Evolutionary conservation across 2,329 filamentous ascomycete genomes (phyloP).

Genomic region (Ophiostoma angusticollis): DNA sequence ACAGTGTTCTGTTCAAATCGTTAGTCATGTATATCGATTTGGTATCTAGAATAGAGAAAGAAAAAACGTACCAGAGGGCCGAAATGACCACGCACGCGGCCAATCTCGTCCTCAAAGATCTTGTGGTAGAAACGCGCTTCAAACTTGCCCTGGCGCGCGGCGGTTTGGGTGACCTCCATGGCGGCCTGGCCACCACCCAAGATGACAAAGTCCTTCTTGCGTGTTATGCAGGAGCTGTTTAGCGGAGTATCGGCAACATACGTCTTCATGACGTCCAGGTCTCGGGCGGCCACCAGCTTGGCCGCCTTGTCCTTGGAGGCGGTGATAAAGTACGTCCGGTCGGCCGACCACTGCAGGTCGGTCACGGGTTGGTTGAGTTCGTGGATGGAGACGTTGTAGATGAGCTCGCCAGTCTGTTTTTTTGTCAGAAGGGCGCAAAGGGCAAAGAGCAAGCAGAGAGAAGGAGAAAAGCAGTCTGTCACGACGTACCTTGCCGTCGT

Average conservation of each 20-base stretch:
- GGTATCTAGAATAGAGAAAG: conserved; percentile 2
- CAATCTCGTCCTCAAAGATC: conserved; percentile 98
- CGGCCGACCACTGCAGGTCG: conserved; percentile 86
- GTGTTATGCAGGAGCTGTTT: conserved; percentile 87
- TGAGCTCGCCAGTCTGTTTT: conserved; percentile 80
- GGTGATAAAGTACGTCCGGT: conserved; percentile 97
- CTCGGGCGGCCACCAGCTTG: conserved; percentile 76
- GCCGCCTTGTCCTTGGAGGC: conserved; percentile 96
- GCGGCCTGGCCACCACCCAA: conserved; percentile 95
- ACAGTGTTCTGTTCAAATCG: conserved; percentile 60
- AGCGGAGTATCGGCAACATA: conserved; percentile 87
- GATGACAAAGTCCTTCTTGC: conserved; percentile 95
- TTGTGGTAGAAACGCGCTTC: conserved; percentile 99
- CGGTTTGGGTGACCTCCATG: conserved; percentile 96
- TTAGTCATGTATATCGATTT: too few species aligned
- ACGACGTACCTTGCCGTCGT: conserved; percentile 56
- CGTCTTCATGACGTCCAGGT: conserved; percentile 86
- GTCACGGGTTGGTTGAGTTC: conserved; percentile 74
- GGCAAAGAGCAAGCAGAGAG: too few species aligned
- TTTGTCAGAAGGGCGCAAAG: too few species aligned
- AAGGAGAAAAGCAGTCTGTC: neutral
- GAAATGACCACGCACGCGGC: conserved; percentile 92
- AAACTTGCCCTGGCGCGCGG: conserved; percentile 93
- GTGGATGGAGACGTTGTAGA: conserved; percentile 87
- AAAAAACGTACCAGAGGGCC: conserved; percentile 52